Evolutionary conservation across 352 stramenopile genomes (phyloP).

Genomic region (Phytophthora pinifolia): DNA sequence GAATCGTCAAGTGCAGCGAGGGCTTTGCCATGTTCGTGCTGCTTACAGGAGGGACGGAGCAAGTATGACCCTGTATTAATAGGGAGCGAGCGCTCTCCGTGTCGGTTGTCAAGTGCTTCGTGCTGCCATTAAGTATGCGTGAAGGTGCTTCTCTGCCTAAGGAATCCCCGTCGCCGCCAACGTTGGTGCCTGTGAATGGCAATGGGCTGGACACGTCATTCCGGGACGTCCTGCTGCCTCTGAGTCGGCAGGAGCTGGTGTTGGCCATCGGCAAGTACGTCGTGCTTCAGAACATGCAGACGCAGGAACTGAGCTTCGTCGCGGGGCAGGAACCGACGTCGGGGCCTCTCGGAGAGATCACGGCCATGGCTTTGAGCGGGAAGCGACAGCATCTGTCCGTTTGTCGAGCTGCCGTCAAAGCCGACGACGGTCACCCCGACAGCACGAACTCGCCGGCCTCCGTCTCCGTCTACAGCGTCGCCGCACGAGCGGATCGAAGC

Average conservation of each 20-base stretch:
- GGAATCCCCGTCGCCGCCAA: conserved; percentile 8
- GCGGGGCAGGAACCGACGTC: conserved; percentile 20
- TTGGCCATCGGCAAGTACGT: conserved; percentile 65
- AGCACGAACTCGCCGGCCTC: conserved; percentile 23
- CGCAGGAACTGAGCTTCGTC: conserved; percentile 59
- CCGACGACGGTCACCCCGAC: conserved; percentile 4
- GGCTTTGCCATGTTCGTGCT: background rate
- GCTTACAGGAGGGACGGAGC: conserved; percentile 6
- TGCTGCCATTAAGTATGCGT: conserved; percentile 10
- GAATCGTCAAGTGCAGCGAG: conserved; percentile 20
- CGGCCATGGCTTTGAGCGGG: conserved; percentile 61
- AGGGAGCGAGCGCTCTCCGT: background rate
- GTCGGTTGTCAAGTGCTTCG: background rate
- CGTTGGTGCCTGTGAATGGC: conserved; percentile 45
- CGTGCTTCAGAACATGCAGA: conserved; percentile 66
- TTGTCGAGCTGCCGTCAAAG: conserved; percentile 47
- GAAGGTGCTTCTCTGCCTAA: background rate
- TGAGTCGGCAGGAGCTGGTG: conserved; percentile 64
- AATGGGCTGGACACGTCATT: conserved; percentile 52
- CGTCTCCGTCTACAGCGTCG: conserved; percentile 40
- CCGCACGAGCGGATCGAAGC: conserved; percentile 1
- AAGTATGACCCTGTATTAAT: conserved; percentile 21
- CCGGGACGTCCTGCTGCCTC: conserved; percentile 54
- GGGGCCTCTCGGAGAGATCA: conserved; percentile 56
- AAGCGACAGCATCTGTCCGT: conserved; percentile 57